Conservation (phyloP, 1,284 basidiomycete species). For the Marasmius fiardii region DNA sequence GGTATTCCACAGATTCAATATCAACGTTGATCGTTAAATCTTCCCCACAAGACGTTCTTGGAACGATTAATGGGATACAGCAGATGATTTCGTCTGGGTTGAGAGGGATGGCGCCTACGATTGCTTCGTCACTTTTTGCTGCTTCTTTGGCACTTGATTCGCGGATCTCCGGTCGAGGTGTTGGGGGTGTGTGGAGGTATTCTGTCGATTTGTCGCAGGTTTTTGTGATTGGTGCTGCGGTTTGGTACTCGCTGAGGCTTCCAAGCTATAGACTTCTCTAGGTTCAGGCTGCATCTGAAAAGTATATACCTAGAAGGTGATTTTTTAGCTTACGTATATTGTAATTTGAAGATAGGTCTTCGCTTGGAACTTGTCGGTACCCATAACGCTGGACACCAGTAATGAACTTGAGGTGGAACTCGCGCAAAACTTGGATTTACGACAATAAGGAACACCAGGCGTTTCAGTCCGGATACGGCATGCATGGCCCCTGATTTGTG, state of each 20-base stretch:
- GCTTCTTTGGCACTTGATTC: constrained; percentile 7
- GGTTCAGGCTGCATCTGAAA: no score
- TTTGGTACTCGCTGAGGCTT: constrained; percentile 6
- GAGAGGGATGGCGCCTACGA: constrained; percentile 9
- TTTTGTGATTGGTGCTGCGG: background rate
- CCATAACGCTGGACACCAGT: no score
- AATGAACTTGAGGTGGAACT: no score
- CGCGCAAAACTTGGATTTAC: no score
- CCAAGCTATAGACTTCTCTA: background rate
- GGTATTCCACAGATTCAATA: constrained; percentile 1
- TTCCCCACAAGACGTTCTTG: constrained; percentile 15
- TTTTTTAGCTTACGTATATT: no score
- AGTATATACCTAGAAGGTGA: no score
- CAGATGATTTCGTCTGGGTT: constrained; percentile 17
- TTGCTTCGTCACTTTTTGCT: constrained; percentile 9
- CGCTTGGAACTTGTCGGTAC: no score
- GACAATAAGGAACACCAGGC: no score
- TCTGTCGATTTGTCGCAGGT: constrained; percentile 9
- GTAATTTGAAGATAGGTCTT: no score
- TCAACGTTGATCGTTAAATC: constrained; percentile 6
- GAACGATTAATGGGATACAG: constrained; percentile 18
- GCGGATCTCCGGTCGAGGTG: constrained; percentile 3
- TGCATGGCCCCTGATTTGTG: no score
- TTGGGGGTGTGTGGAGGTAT: background rate
- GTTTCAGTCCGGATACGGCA: no score